Evolutionary conservation across 2,329 filamentous ascomycete genomes (phyloP).

Genomic region (Clonostachys solani): DNA sequence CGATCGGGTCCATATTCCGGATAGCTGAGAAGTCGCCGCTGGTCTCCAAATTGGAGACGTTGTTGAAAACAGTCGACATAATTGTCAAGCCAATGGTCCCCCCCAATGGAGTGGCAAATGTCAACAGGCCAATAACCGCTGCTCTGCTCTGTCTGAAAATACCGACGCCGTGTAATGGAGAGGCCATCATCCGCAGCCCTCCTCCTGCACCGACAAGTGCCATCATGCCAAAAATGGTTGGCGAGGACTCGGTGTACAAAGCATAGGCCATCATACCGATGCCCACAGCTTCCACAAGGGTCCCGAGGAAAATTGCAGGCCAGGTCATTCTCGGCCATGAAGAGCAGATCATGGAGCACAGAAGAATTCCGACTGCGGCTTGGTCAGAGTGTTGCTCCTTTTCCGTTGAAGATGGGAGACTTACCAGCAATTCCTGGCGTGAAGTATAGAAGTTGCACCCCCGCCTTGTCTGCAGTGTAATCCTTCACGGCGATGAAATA

Average conservation of each 20-base stretch:
- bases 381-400: neutral
- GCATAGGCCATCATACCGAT: slow-evolving; percentile 55
- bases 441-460: slow-evolving; percentile 57
- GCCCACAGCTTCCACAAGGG: slow-evolving; percentile 51
- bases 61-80: slow-evolving; percentile 68
- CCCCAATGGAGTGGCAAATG: slow-evolving; percentile 57
- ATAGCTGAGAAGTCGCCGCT: slow-evolving; percentile 14
- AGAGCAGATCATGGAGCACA: slow-evolving; percentile 57
- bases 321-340: slow-evolving; percentile 58
- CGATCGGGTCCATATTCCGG: slow-evolving; percentile 6
- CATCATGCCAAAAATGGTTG: slow-evolving; percentile 62
- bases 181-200: slow-evolving; percentile 62
- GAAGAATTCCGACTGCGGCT: slow-evolving; percentile 44
- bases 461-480: slow-evolving; percentile 44
- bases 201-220: slow-evolving; percentile 58
- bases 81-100: slow-evolving; percentile 62
- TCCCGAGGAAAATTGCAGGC: slow-evolving; percentile 50
- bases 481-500: slow-evolving; percentile 61
- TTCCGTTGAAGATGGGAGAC: slow-evolving; percentile 5
- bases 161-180: slow-evolving; percentile 57
- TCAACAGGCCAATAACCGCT: slow-evolving; percentile 54
- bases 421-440: slow-evolving; percentile 56
- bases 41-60: slow-evolving; percentile 29
- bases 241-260: slow-evolving; percentile 39
- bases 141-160: slow-evolving; percentile 56